Evolutionary conservation across 2,329 filamentous ascomycete genomes (phyloP), one percentile per base, ranked within the genome.

Genomic region (Rhinocladiella mackenziei): DNA sequence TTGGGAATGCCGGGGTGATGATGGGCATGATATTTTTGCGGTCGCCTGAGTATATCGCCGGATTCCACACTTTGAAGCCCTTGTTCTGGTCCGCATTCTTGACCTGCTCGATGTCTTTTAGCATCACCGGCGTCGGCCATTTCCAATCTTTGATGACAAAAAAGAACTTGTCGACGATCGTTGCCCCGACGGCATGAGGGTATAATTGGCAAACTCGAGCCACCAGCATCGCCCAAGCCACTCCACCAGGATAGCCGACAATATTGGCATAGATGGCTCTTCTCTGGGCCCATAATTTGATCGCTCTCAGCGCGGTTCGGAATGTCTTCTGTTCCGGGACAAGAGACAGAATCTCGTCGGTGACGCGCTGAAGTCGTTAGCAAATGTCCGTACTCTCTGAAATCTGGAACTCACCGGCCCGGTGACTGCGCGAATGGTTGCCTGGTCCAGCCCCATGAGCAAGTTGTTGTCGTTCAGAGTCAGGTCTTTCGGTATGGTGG

Each of bases 161-260:
- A 67, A 97, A 98, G 73, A 98, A 97, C 64, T 95, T 96, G 61
- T 83, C 79, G 29, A 98, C 83, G 43, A 98, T 83, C 17, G 89
- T 85, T 1, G 89, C 87, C 13, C 86, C 86, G 6, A 88, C 86
- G 5, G 92, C 92, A 62, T 88, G 89, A 10, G 92, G 92, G 59
- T 97, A 98, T 11, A 98, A 77, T 65, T 98, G 92, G 65, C 92
- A 97, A 30, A 97, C 86, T 53, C 92, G 80, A 39, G 92, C 92
- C 19, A 97, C 89, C 60, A 98, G 77, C 85, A 98, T 96, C 9
- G 91, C 92, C 88, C 91, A 98, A 4, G 92, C 92, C 29, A 98
- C 89, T 67, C 92, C 92, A 57, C 92, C 92, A 2, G 92, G 92
- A 56, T 92, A 98, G 18, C 92, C 92, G 66, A 95, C 89, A 53